Conservation (phyloP, 768 basidiomycete genomes). For the Mycena chlorophos region DNA sequence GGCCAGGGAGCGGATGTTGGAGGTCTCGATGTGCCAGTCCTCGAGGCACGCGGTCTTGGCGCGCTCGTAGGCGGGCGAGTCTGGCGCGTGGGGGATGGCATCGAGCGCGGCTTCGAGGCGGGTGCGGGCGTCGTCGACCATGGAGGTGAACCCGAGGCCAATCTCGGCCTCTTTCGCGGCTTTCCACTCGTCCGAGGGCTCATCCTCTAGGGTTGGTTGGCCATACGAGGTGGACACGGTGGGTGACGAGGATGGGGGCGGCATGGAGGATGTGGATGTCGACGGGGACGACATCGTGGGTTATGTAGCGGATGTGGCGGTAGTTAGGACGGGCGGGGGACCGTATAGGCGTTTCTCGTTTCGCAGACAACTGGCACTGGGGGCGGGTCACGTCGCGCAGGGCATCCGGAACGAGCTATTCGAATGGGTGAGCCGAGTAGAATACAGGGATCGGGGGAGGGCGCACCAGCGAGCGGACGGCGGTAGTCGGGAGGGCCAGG, state of each 20-base stretch:
- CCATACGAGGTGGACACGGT: not conserved
- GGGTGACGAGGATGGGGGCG: not conserved
- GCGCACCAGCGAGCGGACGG: too few species aligned
- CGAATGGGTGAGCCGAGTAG: too few species aligned
- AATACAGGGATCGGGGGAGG: too few species aligned
- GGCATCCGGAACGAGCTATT: too few species aligned
- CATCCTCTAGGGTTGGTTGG: not conserved
- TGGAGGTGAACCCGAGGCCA: not conserved
- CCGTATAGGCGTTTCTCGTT: too few species aligned
- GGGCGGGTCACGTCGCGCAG: too few species aligned
- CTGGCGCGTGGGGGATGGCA: not conserved
- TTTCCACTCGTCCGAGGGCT: conserved; percentile 1
- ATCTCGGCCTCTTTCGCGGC: not conserved
- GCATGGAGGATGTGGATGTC: not conserved
- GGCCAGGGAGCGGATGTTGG: not conserved
- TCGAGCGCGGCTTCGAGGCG: not conserved
- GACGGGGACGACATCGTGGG: too few species aligned
- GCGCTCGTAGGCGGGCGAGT: not conserved
- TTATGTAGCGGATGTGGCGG: not conserved
- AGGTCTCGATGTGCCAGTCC: not conserved
- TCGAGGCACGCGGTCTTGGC: not conserved
- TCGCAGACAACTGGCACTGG: too few species aligned
- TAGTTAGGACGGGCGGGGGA: not conserved
- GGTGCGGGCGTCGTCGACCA: not conserved
- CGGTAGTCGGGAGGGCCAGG: too few species aligned